These are phyloP conservation scores for Salix purpurea DNA, from an alignment of 345 rosid genomes.

Conservation along the genomic window DNA sequence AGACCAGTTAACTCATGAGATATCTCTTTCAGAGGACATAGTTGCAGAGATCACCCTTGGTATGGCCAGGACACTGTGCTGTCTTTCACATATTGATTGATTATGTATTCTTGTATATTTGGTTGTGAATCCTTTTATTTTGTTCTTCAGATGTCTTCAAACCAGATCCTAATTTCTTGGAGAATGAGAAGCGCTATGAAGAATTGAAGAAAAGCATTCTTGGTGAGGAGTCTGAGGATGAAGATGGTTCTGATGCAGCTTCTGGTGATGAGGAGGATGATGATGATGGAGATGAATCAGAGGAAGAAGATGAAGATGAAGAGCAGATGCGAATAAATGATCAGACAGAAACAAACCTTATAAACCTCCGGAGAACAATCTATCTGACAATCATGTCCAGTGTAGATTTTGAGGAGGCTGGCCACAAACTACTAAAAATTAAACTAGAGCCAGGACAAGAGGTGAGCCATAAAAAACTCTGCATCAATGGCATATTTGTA, in stretches of 20 bases:
- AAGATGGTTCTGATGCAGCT: constrained; percentile 66
- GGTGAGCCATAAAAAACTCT: constrained; percentile 38
- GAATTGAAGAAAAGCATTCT: constrained; percentile 81
- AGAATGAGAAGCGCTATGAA: constrained; percentile 83
- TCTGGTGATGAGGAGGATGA: constrained; percentile 59
- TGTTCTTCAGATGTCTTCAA: constrained; percentile 61
- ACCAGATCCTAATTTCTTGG: constrained; percentile 71
- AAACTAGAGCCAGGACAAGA: constrained; percentile 98
- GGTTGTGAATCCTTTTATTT: constrained; percentile 7
- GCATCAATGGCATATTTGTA: not conserved
- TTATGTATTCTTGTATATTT: not conserved
- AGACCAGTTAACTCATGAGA: constrained; percentile 80
- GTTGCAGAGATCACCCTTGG: constrained; percentile 77
- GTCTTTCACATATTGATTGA: not conserved
- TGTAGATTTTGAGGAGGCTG: constrained; percentile 97
- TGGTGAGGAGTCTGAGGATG: constrained; percentile 81
- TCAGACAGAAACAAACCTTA: constrained; percentile 95
- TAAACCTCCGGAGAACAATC: constrained; percentile 93
- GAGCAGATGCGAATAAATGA: constrained; percentile 72
- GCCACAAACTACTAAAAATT: constrained; percentile 87
- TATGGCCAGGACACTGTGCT: constrained; percentile 28
- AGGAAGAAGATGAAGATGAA: constrained; percentile 69
- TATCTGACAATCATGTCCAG: constrained; percentile 97
- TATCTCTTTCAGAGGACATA: constrained; percentile 70
- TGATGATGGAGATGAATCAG: constrained; percentile 39